Percentiles rank a stretch among this genome's conserved stretches.
phyloP scores from a whole-genome alignment of 441 rosid species.

The Gossypium trilobum region DNA sequence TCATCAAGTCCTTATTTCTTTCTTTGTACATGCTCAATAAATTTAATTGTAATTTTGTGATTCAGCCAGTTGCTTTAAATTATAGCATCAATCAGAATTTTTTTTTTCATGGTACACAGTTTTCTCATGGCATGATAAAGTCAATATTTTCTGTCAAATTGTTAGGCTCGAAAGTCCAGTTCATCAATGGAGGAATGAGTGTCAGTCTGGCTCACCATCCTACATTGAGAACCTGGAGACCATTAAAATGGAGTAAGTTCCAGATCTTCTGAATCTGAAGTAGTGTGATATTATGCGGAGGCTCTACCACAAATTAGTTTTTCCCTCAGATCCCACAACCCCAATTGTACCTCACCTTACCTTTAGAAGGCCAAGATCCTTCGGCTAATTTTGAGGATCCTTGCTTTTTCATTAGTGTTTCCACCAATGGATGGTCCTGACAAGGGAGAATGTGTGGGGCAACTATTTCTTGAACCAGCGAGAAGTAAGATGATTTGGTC shows the following conservation, averaged over 20 bases:
- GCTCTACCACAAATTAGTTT: no score
- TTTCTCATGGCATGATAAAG: not conserved
- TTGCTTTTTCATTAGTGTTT: conserved; percentile 30
- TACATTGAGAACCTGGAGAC: no score
- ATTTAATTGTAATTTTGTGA: not conserved
- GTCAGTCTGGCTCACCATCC: conserved; percentile 26
- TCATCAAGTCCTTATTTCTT: not conserved
- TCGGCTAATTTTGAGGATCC: no score
- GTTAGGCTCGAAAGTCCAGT: not conserved
- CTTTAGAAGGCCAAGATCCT: no score
- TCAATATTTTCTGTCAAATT: not conserved
- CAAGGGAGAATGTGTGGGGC: no score
- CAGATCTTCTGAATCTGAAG: no score
- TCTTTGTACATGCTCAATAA: conserved; percentile 1
- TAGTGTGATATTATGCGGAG: no score
- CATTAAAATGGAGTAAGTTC: no score
- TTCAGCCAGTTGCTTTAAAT: not conserved
- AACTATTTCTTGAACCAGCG: no score
- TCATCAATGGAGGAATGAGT: conserved; percentile 20
- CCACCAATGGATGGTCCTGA: conserved; percentile 37
- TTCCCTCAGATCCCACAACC: no score
- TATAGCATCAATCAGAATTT: not conserved
- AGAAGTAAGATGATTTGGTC: no score
- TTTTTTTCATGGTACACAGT: not conserved
- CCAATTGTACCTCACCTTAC: no score